A percentile compares a stretch with the other conserved stretches of the same genome.
phyloP scores from a whole-genome alignment of 495 filamentous ascomycete genomes.

The Lasiosphaeria ovina region DNA sequence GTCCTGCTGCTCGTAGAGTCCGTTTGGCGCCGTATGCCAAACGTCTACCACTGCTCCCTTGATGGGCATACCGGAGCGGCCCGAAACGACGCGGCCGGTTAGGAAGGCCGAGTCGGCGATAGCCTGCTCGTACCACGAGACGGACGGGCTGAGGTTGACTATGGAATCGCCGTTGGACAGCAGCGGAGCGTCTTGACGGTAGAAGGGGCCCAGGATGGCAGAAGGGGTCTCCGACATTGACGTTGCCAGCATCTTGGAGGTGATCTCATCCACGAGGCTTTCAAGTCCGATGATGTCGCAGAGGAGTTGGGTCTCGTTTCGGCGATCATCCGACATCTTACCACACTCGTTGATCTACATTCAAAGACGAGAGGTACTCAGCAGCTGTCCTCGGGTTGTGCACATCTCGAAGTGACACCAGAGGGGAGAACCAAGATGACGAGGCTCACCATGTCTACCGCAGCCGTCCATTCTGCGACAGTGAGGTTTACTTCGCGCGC shows the following conservation, averaged over 20 bases:
- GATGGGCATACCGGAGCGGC: constrained; percentile 56
- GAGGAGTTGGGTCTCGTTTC: constrained; percentile 71
- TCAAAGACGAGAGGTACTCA: constrained; percentile 11
- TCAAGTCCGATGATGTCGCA: constrained; percentile 73
- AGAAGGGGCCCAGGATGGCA: constrained; percentile 76
- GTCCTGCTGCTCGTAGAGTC: constrained; percentile 80
- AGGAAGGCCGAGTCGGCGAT: constrained; percentile 59
- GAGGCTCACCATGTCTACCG: constrained; percentile 42
- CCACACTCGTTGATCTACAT: constrained; percentile 69
- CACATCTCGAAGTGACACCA: not conserved
- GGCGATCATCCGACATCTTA: constrained; percentile 64
- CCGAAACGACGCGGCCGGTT: constrained; percentile 58
- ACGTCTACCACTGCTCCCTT: constrained; percentile 65
- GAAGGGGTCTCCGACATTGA: constrained; percentile 60
- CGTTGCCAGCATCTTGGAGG: constrained; percentile 53
- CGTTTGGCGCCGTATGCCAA: constrained; percentile 76
- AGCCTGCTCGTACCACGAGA: constrained; percentile 39
- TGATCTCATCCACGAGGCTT: constrained; percentile 71
- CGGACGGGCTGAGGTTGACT: constrained; percentile 33
- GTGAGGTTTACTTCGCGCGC: constrained; percentile 59
- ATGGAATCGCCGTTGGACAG: constrained; percentile 64
- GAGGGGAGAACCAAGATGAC: not conserved
- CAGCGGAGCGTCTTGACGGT: constrained; percentile 64
- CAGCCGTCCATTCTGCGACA: constrained; percentile 50
- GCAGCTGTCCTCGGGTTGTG: not conserved